Base-by-base conservation (phyloP, 495 filamentous ascomycete genomes). In the Penicillium steckii region DNA sequence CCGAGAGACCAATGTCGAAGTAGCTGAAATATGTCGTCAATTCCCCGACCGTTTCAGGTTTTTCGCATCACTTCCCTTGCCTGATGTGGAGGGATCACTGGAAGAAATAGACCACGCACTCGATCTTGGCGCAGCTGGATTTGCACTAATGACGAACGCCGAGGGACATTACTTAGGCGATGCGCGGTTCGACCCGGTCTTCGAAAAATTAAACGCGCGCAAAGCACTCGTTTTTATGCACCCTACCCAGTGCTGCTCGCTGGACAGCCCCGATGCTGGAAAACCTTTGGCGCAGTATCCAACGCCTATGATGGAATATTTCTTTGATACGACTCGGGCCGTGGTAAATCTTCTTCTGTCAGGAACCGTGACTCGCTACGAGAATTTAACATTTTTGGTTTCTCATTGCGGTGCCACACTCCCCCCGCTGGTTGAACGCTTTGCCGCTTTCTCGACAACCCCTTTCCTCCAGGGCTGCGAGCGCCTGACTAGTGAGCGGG, bases 91-190 rank as follows among this genome's bases (percentile, higher is more conserved):
- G 8, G 33, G n/a, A 4, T 40, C 46, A 40, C 33, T 49, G n/a
- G 46, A 40, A 25, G 33, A 49, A 40, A 40, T 49, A 13, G 46
- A 49, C n/a, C 18, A 49, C 8, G 46, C 46, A 3, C n/a, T 49
- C 3, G 33, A 49, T 27, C 17, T 40, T 4, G 46, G 46, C 7
- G 46, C 46, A 9, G 40, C 33, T 1, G 46, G 32, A 15, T 49
- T 49, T n/a, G 46, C 32, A 4, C 15, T 41, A 8, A 49, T 49
- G 41, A 44, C 46, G 21, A 49, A 41, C 19, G 46, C 46, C 6
- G 23, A 40, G 22, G 35, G 24, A 12, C 41, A 49, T 22, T 40
- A 49, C 24, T 26, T 49, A 33, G 46, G 46, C 17, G 46, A 49
- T 40, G 7, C 35, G 8, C 46, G 46, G 7, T 49, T 41, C 33